Percentiles rank a stretch among this genome's conserved stretches.
Conservation (phyloP, 495 filamentous ascomycete species). For the Tuber indicum region DNA sequence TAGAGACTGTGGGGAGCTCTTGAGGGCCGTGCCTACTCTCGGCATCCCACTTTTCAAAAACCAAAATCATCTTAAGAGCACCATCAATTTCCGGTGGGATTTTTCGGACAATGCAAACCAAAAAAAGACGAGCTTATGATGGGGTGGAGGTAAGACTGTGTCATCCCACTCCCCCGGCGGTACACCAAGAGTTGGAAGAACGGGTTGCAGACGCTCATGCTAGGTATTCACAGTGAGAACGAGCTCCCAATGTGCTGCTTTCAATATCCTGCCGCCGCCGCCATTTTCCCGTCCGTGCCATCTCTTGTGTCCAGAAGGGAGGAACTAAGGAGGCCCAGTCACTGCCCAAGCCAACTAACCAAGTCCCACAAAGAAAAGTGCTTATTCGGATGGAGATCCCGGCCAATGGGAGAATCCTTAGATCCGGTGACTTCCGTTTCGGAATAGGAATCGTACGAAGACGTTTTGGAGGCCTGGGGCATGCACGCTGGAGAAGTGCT, state of each 20-base stretch:
- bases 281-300: no score
- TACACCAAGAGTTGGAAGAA: no score
- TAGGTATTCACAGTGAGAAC: not conserved
- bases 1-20: not conserved
- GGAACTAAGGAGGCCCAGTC: not conserved
- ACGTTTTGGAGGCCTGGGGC: not conserved
- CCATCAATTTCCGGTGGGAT: not conserved
- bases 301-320: not conserved
- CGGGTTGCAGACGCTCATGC: no score
- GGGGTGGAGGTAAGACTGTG: no score
- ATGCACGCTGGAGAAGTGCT: not conserved
- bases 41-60: not conserved
- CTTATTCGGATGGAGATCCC: not conserved
- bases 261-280: not conserved
- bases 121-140: no score
- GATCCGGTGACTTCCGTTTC: not conserved
- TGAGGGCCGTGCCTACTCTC: not conserved
- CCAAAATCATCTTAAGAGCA: not conserved
- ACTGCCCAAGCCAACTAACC: not conserved
- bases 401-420: not conserved
- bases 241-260: no score
- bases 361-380: no score
- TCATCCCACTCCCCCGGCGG: no score
- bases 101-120: not conserved
- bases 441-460: not conserved